phyloP scores from a whole-genome alignment of 768 basidiomycete species.

The Harrya chromipes region DNA sequence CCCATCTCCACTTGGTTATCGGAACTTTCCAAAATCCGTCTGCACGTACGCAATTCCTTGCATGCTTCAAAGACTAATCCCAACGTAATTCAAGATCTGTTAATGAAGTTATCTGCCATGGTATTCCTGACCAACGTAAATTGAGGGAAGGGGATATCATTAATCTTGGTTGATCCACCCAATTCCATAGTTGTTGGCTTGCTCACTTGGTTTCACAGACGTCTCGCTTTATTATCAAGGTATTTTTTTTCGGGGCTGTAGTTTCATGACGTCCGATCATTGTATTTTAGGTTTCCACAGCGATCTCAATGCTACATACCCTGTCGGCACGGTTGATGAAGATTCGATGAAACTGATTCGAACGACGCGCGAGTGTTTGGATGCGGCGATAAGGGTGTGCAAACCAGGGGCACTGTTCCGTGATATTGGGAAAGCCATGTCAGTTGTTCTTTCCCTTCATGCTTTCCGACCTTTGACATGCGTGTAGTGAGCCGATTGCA shows the following conservation, averaged over 20 bases:
- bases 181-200: constrained; percentile 7
- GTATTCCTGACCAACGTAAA: constrained; percentile 85
- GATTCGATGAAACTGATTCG: constrained; percentile 80
- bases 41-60: constrained; percentile 70
- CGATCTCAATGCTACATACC: constrained; percentile 91
- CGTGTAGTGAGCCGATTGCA: constrained; percentile 77
- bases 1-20: constrained; percentile 92
- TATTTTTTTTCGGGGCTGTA: constrained; percentile 24
- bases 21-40: constrained; percentile 89
- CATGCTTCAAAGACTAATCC: neutral
- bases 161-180: constrained; percentile 68
- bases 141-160: constrained; percentile 92
- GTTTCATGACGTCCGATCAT: neutral
- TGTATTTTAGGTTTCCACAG: constrained; percentile 71
- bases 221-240: constrained; percentile 80
- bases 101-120: constrained; percentile 97
- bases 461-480: constrained; percentile 11
- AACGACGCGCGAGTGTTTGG: constrained; percentile 77
- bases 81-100: constrained; percentile 55
- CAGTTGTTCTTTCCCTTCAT: constrained; percentile 30
- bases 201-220: constrained; percentile 44
- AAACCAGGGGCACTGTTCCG: constrained; percentile 91
- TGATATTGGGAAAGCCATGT: constrained; percentile 87
- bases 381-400: constrained; percentile 88
- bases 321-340: constrained; percentile 82